A percentile compares a stretch with the other conserved stretches of the same genome.
Conservation (phyloP, 2,329 filamentous ascomycete species). For the Zasmidium citrigriseum region DNA sequence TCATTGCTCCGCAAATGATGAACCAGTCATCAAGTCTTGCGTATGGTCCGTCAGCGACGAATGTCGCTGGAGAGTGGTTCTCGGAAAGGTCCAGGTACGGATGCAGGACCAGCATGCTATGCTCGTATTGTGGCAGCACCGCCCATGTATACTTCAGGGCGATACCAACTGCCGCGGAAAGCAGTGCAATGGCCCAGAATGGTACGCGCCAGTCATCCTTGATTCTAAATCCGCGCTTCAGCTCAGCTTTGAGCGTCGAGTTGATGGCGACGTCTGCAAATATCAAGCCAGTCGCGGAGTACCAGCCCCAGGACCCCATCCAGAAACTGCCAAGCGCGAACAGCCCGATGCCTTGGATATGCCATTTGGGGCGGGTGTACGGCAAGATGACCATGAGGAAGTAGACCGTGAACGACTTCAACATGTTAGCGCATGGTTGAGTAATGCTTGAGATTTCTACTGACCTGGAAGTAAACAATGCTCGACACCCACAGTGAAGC, state of each 20-base stretch:
- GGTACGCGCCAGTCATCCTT: constrained; percentile 23
- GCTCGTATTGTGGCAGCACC: constrained; percentile 25
- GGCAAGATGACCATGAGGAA: constrained; percentile 51
- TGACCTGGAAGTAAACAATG: constrained; percentile 45
- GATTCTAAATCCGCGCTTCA: constrained; percentile 25
- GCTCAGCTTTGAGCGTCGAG: constrained; percentile 18
- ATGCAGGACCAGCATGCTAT: constrained; percentile 30
- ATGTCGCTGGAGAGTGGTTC: constrained; percentile 13
- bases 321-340: constrained; percentile 34
- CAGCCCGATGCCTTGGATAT: constrained; percentile 34
- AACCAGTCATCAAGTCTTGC: constrained; percentile 32
- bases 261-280: constrained; percentile 28
- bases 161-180: constrained; percentile 20
- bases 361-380: constrained; percentile 44
- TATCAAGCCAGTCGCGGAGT: constrained; percentile 29
- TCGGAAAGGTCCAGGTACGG: constrained; percentile 30
- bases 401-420: constrained; percentile 47
- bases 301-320: constrained; percentile 35
- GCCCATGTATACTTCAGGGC: constrained; percentile 31
- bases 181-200: constrained; percentile 18
- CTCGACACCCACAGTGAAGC: constrained; percentile 49
- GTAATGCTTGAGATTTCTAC: neutral
- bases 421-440: neutral
- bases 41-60: constrained; percentile 26
- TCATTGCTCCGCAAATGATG: constrained; percentile 29